Percentiles rank a stretch among this genome's conserved stretches.
phyloP scores from a whole-genome alignment of 441 rosid species.

The Rhodomyrtus psidioides region DNA sequence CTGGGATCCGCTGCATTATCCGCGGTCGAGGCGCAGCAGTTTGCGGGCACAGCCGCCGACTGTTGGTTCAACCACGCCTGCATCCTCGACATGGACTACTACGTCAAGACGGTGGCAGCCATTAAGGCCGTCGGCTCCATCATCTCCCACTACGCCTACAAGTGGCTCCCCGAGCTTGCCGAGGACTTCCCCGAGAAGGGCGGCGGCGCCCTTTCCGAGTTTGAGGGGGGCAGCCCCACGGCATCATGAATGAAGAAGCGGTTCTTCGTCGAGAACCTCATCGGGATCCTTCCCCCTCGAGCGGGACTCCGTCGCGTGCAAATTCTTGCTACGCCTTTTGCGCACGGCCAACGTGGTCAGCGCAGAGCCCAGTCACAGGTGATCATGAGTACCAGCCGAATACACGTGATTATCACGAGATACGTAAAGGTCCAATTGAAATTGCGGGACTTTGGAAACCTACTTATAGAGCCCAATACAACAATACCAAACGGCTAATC shows the following conservation, averaged over 20 bases:
- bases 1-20: slow-evolving; percentile 20
- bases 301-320: slow-evolving; percentile 69
- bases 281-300: slow-evolving; percentile 72
- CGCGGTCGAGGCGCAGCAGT: slow-evolving; percentile 16
- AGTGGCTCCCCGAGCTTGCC: slow-evolving; percentile 32
- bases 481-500: neutral
- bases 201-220: neutral
- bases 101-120: slow-evolving; percentile 63
- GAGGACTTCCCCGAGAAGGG: slow-evolving; percentile 7
- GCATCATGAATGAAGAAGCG: slow-evolving; percentile 66
- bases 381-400: neutral
- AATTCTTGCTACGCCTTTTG: slow-evolving; percentile 74
- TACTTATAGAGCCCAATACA: neutral
- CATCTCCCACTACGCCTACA: slow-evolving; percentile 76
- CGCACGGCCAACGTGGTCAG: slow-evolving; percentile 66
- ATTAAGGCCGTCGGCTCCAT: slow-evolving; percentile 78
- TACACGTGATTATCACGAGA: neutral
- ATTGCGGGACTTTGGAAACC: neutral
- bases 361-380: slow-evolving; percentile 33
- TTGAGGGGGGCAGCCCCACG: slow-evolving; percentile 31
- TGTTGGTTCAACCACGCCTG: slow-evolving; percentile 71
- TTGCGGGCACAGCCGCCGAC: slow-evolving; percentile 8
- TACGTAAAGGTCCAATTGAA: neutral
- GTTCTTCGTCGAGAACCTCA: slow-evolving; percentile 60
- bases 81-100: slow-evolving; percentile 75